Base-by-base conservation (phyloP, 441 rosid species). In the Syzygium malaccense region DNA sequence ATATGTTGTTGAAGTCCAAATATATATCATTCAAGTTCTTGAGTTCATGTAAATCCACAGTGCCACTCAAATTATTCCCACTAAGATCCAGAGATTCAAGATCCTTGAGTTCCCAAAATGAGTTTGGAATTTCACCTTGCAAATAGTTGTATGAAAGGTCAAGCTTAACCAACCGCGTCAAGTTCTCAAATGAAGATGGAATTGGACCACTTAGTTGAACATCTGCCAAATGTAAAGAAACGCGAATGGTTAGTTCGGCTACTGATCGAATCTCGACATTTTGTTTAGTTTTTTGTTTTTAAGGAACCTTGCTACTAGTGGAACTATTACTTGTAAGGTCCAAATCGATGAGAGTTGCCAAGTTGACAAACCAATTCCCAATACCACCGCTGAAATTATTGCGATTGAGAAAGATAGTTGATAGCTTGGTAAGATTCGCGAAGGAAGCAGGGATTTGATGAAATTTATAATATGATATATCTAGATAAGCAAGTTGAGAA, bases 251-350 rank as follows among this genome's bases (percentile, higher is more conserved):
- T 56, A 56, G 25, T 56, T 56, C 9, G 28, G 60, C 60, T 56
- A 56, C 12, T 1, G 0, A 56, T 20, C 23, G 8, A 56, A 56
- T 56, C 12, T 20, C 8, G 4, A 20, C 11, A 0, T 55, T 55
- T 19, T 3, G 7, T 55, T 20, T 41, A 1, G 45, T 20, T 8
- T 55, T 55, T 55, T 55, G 3, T 55, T 0, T 23, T 55, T 56
- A 23, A 56, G 10, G 5, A 56, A 56, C 60, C 0, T 0, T 56
- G 28, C 13, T 41, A 41, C 0, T 56, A 56, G 0, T 23, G 13
- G 60, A 56, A 56, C 28, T 56, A 56, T 56, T 23, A 56, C 60
- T 0, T 3, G 9, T 3, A 4, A 0, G 28, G 60, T 23, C 8
- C 2, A 0, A 2, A 23, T 56, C 4, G 58, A 2, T 8, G 12